A percentile compares a stretch with the other conserved stretches of the same genome.
Conservation (phyloP, 768 basidiomycete genomes). For the Sporobolomyces pararoseus region DNA sequence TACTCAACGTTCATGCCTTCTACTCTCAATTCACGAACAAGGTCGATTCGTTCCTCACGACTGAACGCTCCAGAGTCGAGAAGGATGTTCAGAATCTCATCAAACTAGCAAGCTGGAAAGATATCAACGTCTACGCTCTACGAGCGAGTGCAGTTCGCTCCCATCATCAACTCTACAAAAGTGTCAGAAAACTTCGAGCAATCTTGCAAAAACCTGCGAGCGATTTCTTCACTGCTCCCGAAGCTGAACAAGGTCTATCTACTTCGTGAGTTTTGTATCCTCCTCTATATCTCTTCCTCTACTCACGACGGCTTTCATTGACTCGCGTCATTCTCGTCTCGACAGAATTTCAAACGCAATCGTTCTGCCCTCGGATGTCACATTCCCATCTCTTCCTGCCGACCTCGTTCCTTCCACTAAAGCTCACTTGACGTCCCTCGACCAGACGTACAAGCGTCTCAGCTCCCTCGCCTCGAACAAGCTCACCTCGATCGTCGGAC, state of each 20-base stretch:
- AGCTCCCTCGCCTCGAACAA: conserved; percentile 5
- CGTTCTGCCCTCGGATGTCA: not conserved
- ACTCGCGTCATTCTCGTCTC: not conserved
- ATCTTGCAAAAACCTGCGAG: conserved; percentile 66
- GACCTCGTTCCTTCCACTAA: conserved; percentile 1
- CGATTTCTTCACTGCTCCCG: conserved; percentile 34
- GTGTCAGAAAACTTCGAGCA: conserved; percentile 86
- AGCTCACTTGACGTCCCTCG: conserved; percentile 18
- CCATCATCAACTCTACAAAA: conserved; percentile 85
- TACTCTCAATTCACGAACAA: conserved; percentile 61
- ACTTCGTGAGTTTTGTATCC: conserved; percentile 6
- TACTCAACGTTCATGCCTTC: conserved; percentile 61
- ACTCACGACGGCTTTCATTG: not conserved
- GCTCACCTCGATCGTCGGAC: conserved; percentile 54
- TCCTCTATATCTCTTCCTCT: not conserved
- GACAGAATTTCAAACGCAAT: not conserved
- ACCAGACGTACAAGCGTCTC: conserved; percentile 31
- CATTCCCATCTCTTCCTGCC: not conserved
- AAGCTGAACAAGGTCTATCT: conserved; percentile 15
- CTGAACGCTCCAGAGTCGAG: conserved; percentile 64
- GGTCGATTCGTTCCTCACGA: conserved; percentile 56
- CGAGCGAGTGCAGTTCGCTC: conserved; percentile 84
- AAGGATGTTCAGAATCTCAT: conserved; percentile 78
- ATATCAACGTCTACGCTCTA: conserved; percentile 88
- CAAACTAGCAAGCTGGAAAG: conserved; percentile 97